phyloP scores from a whole-genome alignment of 116 monocot genomes.

The Posidonia oceanica region DNA sequence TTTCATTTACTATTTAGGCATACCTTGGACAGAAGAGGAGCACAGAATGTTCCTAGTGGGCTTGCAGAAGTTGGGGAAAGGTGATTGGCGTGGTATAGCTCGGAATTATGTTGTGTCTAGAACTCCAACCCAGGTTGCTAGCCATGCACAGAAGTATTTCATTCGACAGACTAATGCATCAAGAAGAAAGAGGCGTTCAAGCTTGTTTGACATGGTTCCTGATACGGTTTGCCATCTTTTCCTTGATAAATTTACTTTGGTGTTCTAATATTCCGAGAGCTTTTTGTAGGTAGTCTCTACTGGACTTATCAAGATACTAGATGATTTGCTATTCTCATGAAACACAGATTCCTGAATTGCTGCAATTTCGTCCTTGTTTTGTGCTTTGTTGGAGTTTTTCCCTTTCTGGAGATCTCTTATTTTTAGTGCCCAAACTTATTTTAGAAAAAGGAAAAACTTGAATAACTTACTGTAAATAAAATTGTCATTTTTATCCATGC shows the following conservation, averaged over 20 bases:
- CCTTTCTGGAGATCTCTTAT: too few relatives aligned
- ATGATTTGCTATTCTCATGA: too few relatives aligned
- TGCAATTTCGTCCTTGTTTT: too few relatives aligned
- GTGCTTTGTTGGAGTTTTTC: too few relatives aligned
- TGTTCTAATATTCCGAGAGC: not conserved
- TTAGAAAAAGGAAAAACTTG: too few relatives aligned
- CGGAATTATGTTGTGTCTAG: slow-evolving; percentile 20
- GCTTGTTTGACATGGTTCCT: slow-evolving; percentile 21
- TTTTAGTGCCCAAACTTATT: too few relatives aligned
- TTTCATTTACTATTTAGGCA: slow-evolving; percentile 6
- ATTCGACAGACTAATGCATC: slow-evolving; percentile 26
- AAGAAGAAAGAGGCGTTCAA: slow-evolving; percentile 25
- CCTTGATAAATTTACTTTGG: not conserved
- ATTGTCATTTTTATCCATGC: too few relatives aligned
- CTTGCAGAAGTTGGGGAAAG: slow-evolving; percentile 27
- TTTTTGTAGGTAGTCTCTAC: not conserved
- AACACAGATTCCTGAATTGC: not conserved
- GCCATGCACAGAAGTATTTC: slow-evolving; percentile 34
- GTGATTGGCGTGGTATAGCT: slow-evolving; percentile 31
- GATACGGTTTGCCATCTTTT: slow-evolving; percentile 11
- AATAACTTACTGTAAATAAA: too few relatives aligned
- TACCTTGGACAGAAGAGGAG: slow-evolving; percentile 33
- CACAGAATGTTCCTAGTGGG: slow-evolving; percentile 27
- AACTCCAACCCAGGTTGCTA: slow-evolving; percentile 31
- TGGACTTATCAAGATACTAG: too few relatives aligned